Percentiles rank a stretch among this genome's conserved stretches.
phyloP scores from a whole-genome alignment of 192 early-diverging fungal species.

The Gryganskiella cystojenkinii region DNA sequence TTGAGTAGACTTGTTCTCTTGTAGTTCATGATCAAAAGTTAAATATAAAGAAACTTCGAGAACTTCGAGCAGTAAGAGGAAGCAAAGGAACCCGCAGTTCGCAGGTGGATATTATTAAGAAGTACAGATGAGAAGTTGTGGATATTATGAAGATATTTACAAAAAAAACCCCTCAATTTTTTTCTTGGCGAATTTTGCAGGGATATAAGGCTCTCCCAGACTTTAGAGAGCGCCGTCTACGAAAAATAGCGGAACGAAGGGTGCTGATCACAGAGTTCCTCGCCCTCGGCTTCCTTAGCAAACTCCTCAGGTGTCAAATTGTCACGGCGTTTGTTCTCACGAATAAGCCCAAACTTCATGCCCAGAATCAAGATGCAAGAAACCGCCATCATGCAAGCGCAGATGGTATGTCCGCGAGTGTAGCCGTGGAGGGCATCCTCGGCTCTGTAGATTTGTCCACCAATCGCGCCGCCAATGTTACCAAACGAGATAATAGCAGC shows the following conservation, averaged over 20 bases:
- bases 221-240: conserved; percentile 12
- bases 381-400: conserved; percentile 61
- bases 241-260: conserved; percentile 47
- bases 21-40: no score
- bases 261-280: conserved; percentile 60
- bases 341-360: conserved; percentile 63
- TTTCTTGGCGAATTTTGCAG: no score
- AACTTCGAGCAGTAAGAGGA: no score
- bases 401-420: conserved; percentile 55
- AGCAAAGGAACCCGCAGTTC: no score
- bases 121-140: no score
- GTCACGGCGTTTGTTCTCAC: conserved; percentile 70
- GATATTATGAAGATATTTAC: no score
- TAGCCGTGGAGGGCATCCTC: conserved; percentile 67
- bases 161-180: no score
- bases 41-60: no score
- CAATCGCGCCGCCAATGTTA: conserved; percentile 80
- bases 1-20: no score
- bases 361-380: conserved; percentile 59
- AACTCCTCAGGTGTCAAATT: conserved; percentile 62
- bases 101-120: no score
- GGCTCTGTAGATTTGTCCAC: conserved; percentile 77
- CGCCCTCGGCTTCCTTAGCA: conserved; percentile 46
- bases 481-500: conserved; percentile 75
- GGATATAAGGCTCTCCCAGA: background rate